Evolutionary conservation across 1,139 yeast genomes (phyloP).

Genomic region (Hansenula lynferdii): DNA sequence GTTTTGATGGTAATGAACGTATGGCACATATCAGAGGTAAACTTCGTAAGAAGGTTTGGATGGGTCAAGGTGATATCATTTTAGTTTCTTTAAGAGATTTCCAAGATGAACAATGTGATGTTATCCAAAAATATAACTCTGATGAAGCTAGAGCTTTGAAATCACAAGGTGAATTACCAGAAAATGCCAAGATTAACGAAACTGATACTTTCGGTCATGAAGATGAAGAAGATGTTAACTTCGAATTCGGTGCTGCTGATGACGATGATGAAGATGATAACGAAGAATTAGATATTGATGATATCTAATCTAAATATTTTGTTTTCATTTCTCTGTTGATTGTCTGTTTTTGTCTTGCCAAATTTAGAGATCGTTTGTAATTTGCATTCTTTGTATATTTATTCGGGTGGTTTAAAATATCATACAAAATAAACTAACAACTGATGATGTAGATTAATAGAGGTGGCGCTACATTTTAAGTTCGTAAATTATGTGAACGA

Average conservation of each 20-base stretch:
- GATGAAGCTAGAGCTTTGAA: constrained; percentile 98
- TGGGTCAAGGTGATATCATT: constrained; percentile 97
- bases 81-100: constrained; percentile 95
- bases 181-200: constrained; percentile 94
- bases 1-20: constrained; percentile 92
- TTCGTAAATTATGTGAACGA: no score
- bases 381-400: constrained; percentile 3
- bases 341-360: constrained; percentile 3
- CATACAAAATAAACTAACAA: background rate
- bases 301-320: constrained; percentile 44
- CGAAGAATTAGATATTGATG: constrained; percentile 78
- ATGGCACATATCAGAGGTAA: constrained; percentile 99
- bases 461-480: no score
- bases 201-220: constrained; percentile 97
- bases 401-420: background rate
- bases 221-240: constrained; percentile 96
- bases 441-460: no score
- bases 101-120: constrained; percentile 98
- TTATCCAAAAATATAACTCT: constrained; percentile 91
- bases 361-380: background rate
- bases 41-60: constrained; percentile 99
- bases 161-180: constrained; percentile 95
- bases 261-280: constrained; percentile 70
- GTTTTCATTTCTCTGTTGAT: constrained; percentile 3
- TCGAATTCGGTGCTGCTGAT: constrained; percentile 96